Conservation (phyloP, 2,329 filamentous ascomycete genomes). For the Trichoderma hamatum region DNA sequence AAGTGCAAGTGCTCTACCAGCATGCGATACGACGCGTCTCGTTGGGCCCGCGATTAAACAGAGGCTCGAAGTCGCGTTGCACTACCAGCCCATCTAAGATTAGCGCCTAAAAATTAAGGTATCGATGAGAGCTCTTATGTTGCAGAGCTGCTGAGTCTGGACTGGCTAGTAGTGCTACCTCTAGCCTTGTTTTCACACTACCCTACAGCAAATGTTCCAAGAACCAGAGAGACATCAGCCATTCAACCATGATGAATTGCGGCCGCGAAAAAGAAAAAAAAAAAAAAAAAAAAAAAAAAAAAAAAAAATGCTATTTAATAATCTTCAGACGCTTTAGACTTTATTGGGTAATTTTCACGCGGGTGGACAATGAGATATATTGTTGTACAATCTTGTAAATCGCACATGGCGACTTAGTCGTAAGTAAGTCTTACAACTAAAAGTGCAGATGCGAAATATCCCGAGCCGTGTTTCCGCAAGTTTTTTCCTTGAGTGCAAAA, state of each 20-base stretch:
- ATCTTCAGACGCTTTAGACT: background rate
- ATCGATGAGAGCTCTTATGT: background rate
- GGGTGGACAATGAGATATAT: background rate
- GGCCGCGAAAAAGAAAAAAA: background rate
- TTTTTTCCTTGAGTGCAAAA: background rate
- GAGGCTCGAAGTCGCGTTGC: slow-evolving; percentile 32
- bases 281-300: background rate
- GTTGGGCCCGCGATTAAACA: slow-evolving; percentile 26
- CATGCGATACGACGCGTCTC: slow-evolving; percentile 31
- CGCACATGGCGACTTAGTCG: background rate
- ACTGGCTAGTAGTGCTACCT: background rate
- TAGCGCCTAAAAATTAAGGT: slow-evolving; percentile 34
- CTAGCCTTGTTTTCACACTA: background rate
- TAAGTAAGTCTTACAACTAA: background rate
- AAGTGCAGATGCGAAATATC: background rate
- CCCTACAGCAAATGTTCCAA: background rate
- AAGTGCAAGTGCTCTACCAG: slow-evolving; percentile 6
- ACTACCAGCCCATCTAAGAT: slow-evolving; percentile 30
- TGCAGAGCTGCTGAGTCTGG: background rate
- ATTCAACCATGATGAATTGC: background rate
- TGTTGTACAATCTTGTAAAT: background rate
- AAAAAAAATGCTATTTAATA: background rate
- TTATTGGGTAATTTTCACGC: background rate
- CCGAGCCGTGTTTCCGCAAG: background rate
- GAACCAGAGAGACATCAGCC: background rate